phyloP scores from a whole-genome alignment of 805 yeast species.

The Torulaspora maleeae region DNA sequence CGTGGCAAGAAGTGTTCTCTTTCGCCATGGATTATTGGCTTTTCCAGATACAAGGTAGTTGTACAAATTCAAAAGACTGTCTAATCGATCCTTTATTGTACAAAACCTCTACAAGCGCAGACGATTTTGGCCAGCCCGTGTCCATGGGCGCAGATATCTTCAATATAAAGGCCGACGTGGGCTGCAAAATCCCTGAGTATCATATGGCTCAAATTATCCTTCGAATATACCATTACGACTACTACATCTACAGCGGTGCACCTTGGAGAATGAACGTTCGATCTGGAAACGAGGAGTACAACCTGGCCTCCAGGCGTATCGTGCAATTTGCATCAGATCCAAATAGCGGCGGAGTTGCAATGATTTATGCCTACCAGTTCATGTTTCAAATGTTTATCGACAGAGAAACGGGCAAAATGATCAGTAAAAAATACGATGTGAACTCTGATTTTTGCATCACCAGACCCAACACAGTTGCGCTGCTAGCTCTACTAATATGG shows the following conservation, averaged over 20 bases:
- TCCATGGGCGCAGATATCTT: neutral
- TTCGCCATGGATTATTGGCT: slow-evolving; percentile 71
- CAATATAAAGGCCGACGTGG: slow-evolving; percentile 12
- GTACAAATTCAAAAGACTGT: slow-evolving; percentile 11
- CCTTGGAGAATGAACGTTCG: slow-evolving; percentile 73
- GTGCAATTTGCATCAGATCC: slow-evolving; percentile 25
- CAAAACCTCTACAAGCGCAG: neutral
- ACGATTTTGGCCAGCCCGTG: neutral
- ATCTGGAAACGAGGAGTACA: slow-evolving; percentile 49
- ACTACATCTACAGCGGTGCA: slow-evolving; percentile 74
- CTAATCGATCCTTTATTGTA: neutral
- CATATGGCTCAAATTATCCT: slow-evolving; percentile 71
- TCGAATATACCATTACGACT: slow-evolving; percentile 70
- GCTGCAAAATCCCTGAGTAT: slow-evolving; percentile 62
- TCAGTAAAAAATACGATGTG: slow-evolving; percentile 43
- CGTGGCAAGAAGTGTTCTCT: slow-evolving; percentile 69
- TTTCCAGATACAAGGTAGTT: slow-evolving; percentile 23
- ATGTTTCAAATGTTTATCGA: slow-evolving; percentile 59
- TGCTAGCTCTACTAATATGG: slow-evolving; percentile 42
- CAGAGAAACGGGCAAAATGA: slow-evolving; percentile 37
- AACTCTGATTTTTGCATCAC: slow-evolving; percentile 48
- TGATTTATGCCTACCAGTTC: slow-evolving; percentile 57
- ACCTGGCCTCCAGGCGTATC: slow-evolving; percentile 46
- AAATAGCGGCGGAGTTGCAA: slow-evolving; percentile 49
- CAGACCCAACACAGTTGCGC: slow-evolving; percentile 36